A percentile compares a stretch with the other conserved stretches of the same genome.
phyloP scores from a whole-genome alignment of 2,329 filamentous ascomycete genomes.

The Paecilomyces sp. region DNA sequence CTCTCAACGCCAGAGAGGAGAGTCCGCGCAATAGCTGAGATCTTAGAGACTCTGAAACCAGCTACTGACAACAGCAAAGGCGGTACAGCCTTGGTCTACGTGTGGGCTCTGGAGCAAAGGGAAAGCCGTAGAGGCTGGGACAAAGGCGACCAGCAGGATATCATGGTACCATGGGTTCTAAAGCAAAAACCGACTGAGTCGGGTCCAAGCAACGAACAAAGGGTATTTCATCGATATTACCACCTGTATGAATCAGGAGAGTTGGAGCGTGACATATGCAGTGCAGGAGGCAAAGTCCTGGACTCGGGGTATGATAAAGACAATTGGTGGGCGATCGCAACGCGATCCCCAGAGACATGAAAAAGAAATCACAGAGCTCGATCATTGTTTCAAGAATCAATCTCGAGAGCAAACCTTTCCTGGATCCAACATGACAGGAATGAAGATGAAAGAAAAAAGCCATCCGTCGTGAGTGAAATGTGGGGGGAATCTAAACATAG shows the following conservation, averaged over 20 bases:
- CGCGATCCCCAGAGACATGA: constrained; percentile 16
- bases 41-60: constrained; percentile 58
- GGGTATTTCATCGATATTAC: constrained; percentile 82
- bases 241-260: constrained; percentile 85
- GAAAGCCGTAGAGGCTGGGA: constrained; percentile 83
- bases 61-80: constrained; percentile 19
- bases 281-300: constrained; percentile 67
- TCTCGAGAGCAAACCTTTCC: constrained; percentile 13
- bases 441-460: neutral
- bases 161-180: constrained; percentile 93
- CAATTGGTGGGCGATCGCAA: constrained; percentile 89
- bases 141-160: constrained; percentile 74
- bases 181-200: constrained; percentile 24
- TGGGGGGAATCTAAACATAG: constrained; percentile 1
- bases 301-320: constrained; percentile 90
- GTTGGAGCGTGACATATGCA: constrained; percentile 68
- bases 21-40: constrained; percentile 61
- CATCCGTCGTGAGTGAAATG: neutral
- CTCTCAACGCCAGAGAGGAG: constrained; percentile 70
- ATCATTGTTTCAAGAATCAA: constrained; percentile 20
- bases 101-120: constrained; percentile 93
- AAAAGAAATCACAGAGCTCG: constrained; percentile 12
- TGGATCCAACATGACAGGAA: constrained; percentile 6
- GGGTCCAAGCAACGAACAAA: constrained; percentile 19
- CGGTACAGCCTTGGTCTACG: constrained; percentile 74